These are phyloP conservation scores for Dactylonectria macrodidyma DNA, from an alignment of 2,329 filamentous ascomycete genomes.

Conservation along the genomic window DNA sequence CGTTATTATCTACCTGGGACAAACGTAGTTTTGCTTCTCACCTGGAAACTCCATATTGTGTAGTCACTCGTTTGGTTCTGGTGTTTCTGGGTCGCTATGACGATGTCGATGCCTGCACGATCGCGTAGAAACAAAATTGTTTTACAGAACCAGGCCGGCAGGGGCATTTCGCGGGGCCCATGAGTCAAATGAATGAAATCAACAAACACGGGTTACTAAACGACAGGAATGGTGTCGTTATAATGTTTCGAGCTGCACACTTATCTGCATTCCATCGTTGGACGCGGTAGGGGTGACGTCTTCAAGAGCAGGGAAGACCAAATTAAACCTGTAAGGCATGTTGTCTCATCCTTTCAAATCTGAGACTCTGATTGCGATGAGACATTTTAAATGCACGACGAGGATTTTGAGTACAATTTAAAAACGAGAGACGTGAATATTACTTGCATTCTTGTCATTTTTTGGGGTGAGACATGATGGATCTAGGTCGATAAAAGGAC, in stretches of 20 bases:
- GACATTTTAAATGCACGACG: no score
- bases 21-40: constrained; percentile 38
- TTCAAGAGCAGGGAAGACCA: background rate
- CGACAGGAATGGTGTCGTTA: constrained; percentile 22
- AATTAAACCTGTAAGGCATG: background rate
- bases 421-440: no score
- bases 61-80: no score
- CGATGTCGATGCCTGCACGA: background rate
- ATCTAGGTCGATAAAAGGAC: no score
- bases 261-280: background rate
- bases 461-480: no score
- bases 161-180: background rate
- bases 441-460: no score
- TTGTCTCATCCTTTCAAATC: background rate
- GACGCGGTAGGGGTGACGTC: background rate
- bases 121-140: background rate
- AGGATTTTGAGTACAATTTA: no score
- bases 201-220: background rate
- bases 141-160: background rate
- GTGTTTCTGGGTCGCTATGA: background rate
- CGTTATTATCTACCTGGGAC: background rate
- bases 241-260: background rate
- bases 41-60: constrained; percentile 58
- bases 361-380: no score
- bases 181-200: constrained; percentile 6